Percentiles rank a stretch among this genome's conserved stretches.
These are phyloP conservation scores for Nakaseomyces sp. DNA, from an alignment of 1,139 yeast genomes.

Conservation along the genomic window DNA sequence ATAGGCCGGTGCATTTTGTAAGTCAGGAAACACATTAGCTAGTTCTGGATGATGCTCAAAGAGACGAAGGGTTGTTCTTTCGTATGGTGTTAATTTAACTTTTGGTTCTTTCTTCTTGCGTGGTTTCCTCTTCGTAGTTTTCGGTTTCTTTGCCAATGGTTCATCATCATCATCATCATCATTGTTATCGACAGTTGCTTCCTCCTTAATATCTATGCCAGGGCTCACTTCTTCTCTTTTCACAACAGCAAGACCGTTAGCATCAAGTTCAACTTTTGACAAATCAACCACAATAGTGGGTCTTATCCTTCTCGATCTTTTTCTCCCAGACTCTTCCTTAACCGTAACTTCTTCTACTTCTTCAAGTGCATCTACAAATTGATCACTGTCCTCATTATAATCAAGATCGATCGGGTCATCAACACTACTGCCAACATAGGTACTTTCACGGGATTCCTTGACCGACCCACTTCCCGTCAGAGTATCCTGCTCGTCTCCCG, in stretches of 20 bases:
- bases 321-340: slow-evolving; percentile 11
- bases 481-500: slow-evolving; percentile 1
- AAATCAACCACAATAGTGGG: slow-evolving; percentile 7
- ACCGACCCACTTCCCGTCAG: slow-evolving; percentile 5
- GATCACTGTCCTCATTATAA: slow-evolving; percentile 13
- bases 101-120: slow-evolving; percentile 22
- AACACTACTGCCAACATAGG: background rate
- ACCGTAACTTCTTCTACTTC: slow-evolving; percentile 3
- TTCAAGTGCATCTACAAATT: slow-evolving; percentile 7
- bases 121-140: slow-evolving; percentile 15
- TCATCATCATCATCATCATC: slow-evolving; percentile 23
- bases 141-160: slow-evolving; percentile 19
- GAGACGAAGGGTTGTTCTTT: slow-evolving; percentile 55
- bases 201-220: slow-evolving; percentile 17
- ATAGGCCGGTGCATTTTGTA: slow-evolving; percentile 44
- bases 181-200: slow-evolving; percentile 28
- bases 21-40: slow-evolving; percentile 57
- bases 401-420: slow-evolving; percentile 4
- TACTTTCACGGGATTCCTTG: slow-evolving; percentile 8
- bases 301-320: slow-evolving; percentile 25
- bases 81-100: slow-evolving; percentile 53
- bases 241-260: background rate
- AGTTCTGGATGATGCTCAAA: slow-evolving; percentile 73
- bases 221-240: slow-evolving; percentile 4
- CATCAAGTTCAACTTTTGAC: slow-evolving; percentile 7